These are phyloP conservation scores for Paramecium octaurelia DNA, from an alignment of 73 alveolate species.

Conservation along the genomic window DNA sequence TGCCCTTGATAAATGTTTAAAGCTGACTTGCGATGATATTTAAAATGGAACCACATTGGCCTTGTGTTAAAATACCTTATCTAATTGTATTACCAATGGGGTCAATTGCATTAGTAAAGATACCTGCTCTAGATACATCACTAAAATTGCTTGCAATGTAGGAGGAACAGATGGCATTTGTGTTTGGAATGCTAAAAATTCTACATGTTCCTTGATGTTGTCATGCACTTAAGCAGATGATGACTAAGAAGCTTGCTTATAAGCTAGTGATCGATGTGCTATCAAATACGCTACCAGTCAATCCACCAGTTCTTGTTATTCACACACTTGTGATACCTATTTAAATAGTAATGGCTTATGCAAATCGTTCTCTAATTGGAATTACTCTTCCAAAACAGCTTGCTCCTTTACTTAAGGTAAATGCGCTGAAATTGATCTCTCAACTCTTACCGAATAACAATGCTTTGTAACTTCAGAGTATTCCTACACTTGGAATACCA, in stretches of 20 bases:
- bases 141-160: not conserved
- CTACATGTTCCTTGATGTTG: not conserved
- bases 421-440: not conserved
- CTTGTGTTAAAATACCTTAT: not conserved
- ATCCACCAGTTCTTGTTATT: not conserved
- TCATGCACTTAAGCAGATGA: not conserved
- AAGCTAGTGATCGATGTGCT: not conserved
- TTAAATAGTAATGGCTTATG: not conserved
- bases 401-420: not conserved
- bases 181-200: not conserved
- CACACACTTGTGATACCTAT: slow-evolving; percentile 8
- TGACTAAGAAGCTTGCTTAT: slow-evolving; percentile 2
- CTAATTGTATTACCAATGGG: slow-evolving; percentile 19
- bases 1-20: not conserved
- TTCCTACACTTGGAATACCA: not conserved
- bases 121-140: not conserved
- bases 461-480: not conserved
- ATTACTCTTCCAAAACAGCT: not conserved
- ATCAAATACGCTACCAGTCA: not conserved
- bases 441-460: not conserved
- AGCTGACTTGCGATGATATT: not conserved
- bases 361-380: not conserved
- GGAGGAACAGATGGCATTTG: slow-evolving; percentile 53
- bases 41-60: not conserved
- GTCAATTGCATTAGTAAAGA: not conserved